These are phyloP conservation scores for Cantharellus anzutake DNA, from an alignment of 768 basidiomycete genomes.

Conservation along the genomic window DNA sequence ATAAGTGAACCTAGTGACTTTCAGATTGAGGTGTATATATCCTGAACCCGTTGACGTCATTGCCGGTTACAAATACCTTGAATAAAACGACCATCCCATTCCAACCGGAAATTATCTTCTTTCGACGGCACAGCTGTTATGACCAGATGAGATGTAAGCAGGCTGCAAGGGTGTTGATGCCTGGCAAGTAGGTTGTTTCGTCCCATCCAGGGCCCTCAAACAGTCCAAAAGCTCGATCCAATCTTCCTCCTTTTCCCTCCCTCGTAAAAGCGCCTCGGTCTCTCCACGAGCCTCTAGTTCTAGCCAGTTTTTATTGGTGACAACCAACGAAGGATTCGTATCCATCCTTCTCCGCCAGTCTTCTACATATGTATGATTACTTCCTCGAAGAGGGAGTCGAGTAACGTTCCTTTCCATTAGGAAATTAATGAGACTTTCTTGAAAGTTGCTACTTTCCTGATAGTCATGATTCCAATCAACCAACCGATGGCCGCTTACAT, in stretches of 20 bases:
- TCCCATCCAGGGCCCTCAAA: no score
- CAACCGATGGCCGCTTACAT: slow-evolving; percentile 29
- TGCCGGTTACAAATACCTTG: no score
- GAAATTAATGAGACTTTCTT: neutral
- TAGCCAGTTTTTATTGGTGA: neutral
- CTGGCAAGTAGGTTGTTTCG: no score
- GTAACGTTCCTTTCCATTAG: neutral
- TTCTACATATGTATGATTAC: neutral
- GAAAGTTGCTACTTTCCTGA: neutral
- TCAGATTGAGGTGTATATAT: no score
- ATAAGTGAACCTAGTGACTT: no score
- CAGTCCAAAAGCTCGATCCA: neutral
- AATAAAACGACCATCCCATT: no score
- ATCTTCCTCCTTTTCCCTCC: neutral
- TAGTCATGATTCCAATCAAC: slow-evolving; percentile 15
- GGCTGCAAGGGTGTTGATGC: no score
- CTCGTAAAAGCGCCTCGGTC: neutral
- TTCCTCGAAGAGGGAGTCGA: neutral
- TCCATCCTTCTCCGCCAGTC: neutral
- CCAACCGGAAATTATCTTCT: no score
- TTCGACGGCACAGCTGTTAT: no score
- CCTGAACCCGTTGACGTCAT: no score
- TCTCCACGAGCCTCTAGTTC: neutral
- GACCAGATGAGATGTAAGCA: no score
- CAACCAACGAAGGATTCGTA: neutral